A percentile compares a stretch with the other conserved stretches of the same genome.
These are phyloP conservation scores for Diplodia corticola DNA, from an alignment of 2,329 filamentous ascomycete genomes.

Conservation along the genomic window DNA sequence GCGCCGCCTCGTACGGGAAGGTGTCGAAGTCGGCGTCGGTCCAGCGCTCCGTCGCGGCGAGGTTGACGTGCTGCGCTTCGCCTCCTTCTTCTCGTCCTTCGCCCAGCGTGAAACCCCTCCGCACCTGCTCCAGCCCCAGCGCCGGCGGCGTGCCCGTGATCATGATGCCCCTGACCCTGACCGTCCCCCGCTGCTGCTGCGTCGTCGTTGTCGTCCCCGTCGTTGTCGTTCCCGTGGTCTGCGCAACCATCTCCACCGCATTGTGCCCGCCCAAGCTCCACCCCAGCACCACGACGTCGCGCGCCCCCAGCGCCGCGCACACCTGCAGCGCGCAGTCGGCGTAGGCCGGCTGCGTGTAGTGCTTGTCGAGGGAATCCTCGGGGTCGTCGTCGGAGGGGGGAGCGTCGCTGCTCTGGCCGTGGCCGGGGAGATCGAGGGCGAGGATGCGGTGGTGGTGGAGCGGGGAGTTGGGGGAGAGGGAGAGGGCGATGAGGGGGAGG, in stretches of 20 bases:
- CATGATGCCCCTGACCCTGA: slow-evolving; percentile 31
- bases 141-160: slow-evolving; percentile 34
- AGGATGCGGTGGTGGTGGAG: slow-evolving; percentile 28
- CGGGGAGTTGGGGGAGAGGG: slow-evolving; percentile 6
- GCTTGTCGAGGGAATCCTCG: no score
- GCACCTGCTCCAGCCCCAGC: slow-evolving; percentile 28
- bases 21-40: background rate
- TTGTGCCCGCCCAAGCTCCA: slow-evolving; percentile 39
- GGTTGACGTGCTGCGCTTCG: background rate
- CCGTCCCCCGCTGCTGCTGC: no score
- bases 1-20: slow-evolving; percentile 27
- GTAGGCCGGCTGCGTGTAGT: slow-evolving; percentile 37
- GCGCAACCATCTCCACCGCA: slow-evolving; percentile 34
- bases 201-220: background rate
- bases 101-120: slow-evolving; percentile 26
- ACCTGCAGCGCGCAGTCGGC: slow-evolving; percentile 35
- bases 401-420: slow-evolving; percentile 35
- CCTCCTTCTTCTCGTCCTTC: slow-evolving; percentile 25
- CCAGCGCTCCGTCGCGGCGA: slow-evolving; percentile 8
- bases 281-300: slow-evolving; percentile 29
- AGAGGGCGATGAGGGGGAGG: slow-evolving; percentile 32
- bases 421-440: slow-evolving; percentile 39
- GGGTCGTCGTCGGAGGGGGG: slow-evolving; percentile 26
- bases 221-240: background rate
- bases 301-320: slow-evolving; percentile 28